A percentile compares a stretch with the other conserved stretches of the same genome.
Conservation (phyloP, 345 rosid species). For the Populus tremula region DNA sequence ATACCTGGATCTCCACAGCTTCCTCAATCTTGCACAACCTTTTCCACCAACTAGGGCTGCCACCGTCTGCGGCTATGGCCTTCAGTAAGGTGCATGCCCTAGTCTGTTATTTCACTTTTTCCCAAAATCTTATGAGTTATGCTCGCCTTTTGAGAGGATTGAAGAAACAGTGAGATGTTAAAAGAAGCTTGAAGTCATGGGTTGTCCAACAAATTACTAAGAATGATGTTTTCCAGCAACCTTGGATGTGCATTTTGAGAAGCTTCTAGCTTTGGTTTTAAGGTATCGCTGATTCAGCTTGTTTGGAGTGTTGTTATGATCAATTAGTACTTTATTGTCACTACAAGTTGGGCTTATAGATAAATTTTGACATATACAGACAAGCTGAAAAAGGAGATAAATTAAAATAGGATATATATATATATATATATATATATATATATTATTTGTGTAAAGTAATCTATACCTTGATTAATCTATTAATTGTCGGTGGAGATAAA, state of each 20-base stretch:
- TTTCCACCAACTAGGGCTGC: slow-evolving; percentile 49
- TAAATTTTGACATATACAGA: neutral
- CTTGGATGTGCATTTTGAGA: neutral
- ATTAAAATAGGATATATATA: neutral
- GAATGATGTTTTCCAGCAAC: neutral
- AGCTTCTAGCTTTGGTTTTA: neutral
- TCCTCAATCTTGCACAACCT: slow-evolving; percentile 93
- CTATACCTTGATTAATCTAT: neutral
- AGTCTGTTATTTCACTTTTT: neutral
- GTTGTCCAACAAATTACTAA: neutral
- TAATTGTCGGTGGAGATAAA: neutral
- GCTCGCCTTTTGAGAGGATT: neutral
- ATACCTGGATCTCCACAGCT: slow-evolving; percentile 60
- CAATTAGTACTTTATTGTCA: neutral
- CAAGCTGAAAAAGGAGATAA: neutral
- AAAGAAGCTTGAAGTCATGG: neutral
- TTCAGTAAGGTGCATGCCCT: neutral
- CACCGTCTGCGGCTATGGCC: neutral
- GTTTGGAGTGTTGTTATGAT: neutral
- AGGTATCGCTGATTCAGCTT: neutral
- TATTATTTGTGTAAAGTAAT: neutral
- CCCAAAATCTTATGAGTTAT: neutral
- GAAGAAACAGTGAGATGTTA: neutral
- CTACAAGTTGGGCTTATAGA: neutral
- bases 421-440: neutral